Evolutionary conservation across 2,329 filamentous ascomycete genomes (phyloP).

Genomic region (Nigrospora oryzae): DNA sequence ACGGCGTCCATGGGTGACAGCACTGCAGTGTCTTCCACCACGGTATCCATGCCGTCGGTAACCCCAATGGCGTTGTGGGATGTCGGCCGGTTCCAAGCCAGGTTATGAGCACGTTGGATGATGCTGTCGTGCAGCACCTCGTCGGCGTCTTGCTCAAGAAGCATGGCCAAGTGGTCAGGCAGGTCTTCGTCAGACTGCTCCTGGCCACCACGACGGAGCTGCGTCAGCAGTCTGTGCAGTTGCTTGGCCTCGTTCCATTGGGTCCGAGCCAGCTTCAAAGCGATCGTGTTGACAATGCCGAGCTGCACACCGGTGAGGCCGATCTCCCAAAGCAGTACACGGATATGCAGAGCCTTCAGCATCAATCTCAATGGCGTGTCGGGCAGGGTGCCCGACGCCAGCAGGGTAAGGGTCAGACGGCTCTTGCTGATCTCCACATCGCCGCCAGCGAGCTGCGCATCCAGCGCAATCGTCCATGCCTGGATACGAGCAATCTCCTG

Average conservation of each 20-base stretch:
- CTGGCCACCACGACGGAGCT: constrained; percentile 28
- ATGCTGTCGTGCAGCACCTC: constrained; percentile 71
- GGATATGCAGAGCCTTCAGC: constrained; percentile 85
- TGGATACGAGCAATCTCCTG: constrained; percentile 82
- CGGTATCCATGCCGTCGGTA: constrained; percentile 69
- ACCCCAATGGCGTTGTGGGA: constrained; percentile 53
- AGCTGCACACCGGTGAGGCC: constrained; percentile 59
- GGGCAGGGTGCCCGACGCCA: constrained; percentile 81
- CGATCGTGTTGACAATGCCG: constrained; percentile 58
- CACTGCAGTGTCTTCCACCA: constrained; percentile 79
- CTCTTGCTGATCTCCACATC: constrained; percentile 86
- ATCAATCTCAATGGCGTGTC: constrained; percentile 77
- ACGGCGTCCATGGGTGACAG: constrained; percentile 83
- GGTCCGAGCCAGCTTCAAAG: constrained; percentile 62
- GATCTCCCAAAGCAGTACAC: constrained; percentile 77
- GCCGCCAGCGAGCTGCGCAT: constrained; percentile 85
- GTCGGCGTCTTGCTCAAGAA: constrained; percentile 74
- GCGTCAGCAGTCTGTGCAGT: constrained; percentile 42
- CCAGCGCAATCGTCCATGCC: constrained; percentile 87
- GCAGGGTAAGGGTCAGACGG: constrained; percentile 73
- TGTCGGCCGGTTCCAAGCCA: constrained; percentile 79
- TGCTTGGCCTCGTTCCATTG: constrained; percentile 77
- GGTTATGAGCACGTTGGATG: constrained; percentile 78
- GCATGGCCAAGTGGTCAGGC: constrained; percentile 64
- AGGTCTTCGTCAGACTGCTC: constrained; percentile 55